phyloP scores from a whole-genome alignment of 2,329 filamentous ascomycete species.

The Aspergillus transmontanensis region DNA sequence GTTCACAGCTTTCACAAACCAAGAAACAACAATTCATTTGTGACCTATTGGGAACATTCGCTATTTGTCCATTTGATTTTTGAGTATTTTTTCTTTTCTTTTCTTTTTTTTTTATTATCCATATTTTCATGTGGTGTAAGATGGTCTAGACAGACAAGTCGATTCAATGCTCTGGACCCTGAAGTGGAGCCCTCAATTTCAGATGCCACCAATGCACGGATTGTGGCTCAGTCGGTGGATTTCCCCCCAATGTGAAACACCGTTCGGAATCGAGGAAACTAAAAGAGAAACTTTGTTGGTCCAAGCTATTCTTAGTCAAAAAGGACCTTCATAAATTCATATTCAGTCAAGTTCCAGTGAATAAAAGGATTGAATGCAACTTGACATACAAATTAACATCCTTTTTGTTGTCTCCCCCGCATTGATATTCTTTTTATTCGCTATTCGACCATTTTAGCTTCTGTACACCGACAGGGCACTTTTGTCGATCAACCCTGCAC shows the following conservation, averaged over 20 bases:
- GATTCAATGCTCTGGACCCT: background rate
- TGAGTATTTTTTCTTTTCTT: background rate
- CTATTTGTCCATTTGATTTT: no score
- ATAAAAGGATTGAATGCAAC: background rate
- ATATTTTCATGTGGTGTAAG: background rate
- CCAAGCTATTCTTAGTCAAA: slow-evolving; percentile 2
- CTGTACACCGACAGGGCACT: background rate
- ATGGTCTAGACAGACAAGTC: background rate
- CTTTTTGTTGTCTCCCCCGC: slow-evolving; percentile 11
- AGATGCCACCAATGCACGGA: background rate
- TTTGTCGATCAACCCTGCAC: slow-evolving; percentile 9
- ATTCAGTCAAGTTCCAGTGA: background rate
- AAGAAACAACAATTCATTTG: no score
- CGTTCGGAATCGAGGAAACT: background rate
- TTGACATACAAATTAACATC: background rate
- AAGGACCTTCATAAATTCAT: background rate
- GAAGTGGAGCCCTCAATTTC: background rate
- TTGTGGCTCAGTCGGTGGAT: slow-evolving; percentile 1
- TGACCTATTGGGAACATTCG: no score
- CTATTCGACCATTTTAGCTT: background rate
- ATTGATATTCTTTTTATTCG: background rate
- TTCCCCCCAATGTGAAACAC: background rate
- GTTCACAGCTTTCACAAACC: no score
- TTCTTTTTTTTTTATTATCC: background rate
- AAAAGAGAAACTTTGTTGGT: background rate